phyloP scores from a whole-genome alignment of 257 asterid genomes.

The Penstemon barbatus region DNA sequence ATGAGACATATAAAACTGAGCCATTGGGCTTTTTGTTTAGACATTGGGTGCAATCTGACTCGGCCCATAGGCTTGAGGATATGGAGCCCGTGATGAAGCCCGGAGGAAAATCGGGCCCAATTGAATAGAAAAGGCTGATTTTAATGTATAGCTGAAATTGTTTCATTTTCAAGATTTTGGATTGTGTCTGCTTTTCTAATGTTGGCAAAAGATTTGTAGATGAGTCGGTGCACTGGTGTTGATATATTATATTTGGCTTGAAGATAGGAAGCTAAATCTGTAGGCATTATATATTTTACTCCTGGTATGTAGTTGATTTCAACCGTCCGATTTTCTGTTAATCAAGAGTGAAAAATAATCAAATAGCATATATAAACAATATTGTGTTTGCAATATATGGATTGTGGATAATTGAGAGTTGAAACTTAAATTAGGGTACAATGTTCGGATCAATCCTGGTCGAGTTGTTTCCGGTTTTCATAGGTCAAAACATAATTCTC shows the following conservation, averaged over 20 bases:
- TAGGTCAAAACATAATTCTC: too few relatives aligned
- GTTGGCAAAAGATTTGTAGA: conserved; percentile 43
- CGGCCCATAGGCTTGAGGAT: conserved; percentile 57
- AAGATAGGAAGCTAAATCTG: conserved; percentile 46
- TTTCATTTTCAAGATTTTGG: conserved; percentile 51
- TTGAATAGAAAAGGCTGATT: conserved; percentile 48
- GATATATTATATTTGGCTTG: conserved; percentile 34
- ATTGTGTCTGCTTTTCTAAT: conserved; percentile 57
- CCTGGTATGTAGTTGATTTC: conserved; percentile 53
- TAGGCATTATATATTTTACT: conserved; percentile 43
- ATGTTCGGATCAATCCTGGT: too few relatives aligned
- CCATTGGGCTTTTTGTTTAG: conserved; percentile 48
- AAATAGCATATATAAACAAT: not conserved
- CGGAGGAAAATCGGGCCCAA: conserved; percentile 58
- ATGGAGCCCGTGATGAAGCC: conserved; percentile 14
- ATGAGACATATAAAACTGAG: too few relatives aligned
- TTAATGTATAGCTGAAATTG: conserved; percentile 41
- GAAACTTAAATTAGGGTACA: too few relatives aligned
- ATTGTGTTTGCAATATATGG: too few relatives aligned
- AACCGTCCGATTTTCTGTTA: conserved; percentile 41
- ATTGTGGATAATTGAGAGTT: too few relatives aligned
- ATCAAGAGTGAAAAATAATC: not conserved
- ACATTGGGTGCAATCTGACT: conserved; percentile 54
- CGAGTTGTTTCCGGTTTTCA: too few relatives aligned
- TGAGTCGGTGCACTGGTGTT: conserved; percentile 31